phyloP scores from a whole-genome alignment of 1,284 basidiomycete genomes.

The Pisolithus thermaeus region DNA sequence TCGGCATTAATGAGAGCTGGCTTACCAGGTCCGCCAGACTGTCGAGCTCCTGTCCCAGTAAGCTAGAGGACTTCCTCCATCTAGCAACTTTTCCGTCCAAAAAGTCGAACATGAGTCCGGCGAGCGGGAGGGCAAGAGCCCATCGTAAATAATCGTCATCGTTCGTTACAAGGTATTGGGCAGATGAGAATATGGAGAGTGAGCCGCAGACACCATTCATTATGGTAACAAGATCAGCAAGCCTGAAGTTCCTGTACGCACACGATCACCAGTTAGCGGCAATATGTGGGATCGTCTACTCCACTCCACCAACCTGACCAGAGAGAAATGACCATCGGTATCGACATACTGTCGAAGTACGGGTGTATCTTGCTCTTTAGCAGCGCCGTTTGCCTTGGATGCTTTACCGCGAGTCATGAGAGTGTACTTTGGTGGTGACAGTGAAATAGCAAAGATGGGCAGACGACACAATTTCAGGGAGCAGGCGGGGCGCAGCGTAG shows the following conservation, averaged over 20 bases:
- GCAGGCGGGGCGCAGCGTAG: neutral
- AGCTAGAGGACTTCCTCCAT: conserved; percentile 91
- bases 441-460: conserved; percentile 8
- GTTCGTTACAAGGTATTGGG: conserved; percentile 79
- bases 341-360: conserved; percentile 80
- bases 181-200: conserved; percentile 91
- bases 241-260: conserved; percentile 84
- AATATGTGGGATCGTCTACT: neutral
- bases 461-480: conserved; percentile 21
- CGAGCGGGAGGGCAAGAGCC: conserved; percentile 84
- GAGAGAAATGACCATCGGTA: conserved; percentile 89
- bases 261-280: neutral
- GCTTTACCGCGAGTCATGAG: conserved; percentile 22
- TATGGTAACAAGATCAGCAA: conserved; percentile 98
- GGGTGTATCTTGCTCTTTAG: conserved; percentile 17
- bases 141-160: conserved; percentile 81
- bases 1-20: conserved; percentile 6
- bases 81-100: conserved; percentile 97
- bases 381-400: conserved; percentile 27
- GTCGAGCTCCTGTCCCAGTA: conserved; percentile 99
- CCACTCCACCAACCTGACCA: conserved; percentile 67
- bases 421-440: conserved; percentile 1
- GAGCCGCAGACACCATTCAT: conserved; percentile 99
- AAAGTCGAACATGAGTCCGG: conserved; percentile 98
- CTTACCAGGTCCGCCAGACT: conserved; percentile 90